Percentiles rank a stretch among this genome's conserved stretches.
Conservation (phyloP, 108 stramenopile species). For the Aurantiochytrium sp. region DNA sequence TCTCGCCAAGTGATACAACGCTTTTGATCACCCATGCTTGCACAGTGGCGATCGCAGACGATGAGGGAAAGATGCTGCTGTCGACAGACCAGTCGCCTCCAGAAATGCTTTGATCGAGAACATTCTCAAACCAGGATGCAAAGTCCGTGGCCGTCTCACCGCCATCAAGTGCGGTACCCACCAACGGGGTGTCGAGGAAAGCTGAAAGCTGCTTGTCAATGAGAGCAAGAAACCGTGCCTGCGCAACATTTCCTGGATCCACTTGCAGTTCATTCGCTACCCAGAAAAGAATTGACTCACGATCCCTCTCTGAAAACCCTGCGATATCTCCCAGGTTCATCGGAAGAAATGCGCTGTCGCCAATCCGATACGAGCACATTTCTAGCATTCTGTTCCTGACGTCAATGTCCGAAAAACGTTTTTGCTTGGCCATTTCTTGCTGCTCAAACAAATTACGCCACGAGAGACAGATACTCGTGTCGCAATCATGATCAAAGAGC, state of each 20-base stretch:
- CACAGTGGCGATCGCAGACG: too few species aligned
- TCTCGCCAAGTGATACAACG: too few species aligned
- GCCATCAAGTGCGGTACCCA: neutral
- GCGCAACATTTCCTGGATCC: neutral
- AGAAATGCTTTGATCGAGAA: neutral
- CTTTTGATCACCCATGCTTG: too few species aligned
- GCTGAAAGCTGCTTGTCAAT: neutral
- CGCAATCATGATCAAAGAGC: neutral
- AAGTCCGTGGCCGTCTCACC: neutral
- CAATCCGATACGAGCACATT: neutral
- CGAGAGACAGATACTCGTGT: neutral
- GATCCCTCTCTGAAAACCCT: neutral
- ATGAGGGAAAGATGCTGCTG: too few species aligned
- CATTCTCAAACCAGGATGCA: neutral
- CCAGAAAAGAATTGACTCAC: neutral
- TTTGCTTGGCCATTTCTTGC: too few species aligned
- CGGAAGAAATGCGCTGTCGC: neutral
- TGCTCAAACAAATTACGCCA: neutral
- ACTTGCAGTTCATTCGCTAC: neutral
- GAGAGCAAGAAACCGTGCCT: neutral
- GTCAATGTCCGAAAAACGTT: neutral
- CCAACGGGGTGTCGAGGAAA: neutral
- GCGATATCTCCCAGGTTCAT: neutral
- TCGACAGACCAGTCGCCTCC: too few species aligned
- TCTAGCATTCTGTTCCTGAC: neutral